Base-by-base conservation (phyloP, 192 early-diverging fungal species). In the Entomortierella lignicola region DNA sequence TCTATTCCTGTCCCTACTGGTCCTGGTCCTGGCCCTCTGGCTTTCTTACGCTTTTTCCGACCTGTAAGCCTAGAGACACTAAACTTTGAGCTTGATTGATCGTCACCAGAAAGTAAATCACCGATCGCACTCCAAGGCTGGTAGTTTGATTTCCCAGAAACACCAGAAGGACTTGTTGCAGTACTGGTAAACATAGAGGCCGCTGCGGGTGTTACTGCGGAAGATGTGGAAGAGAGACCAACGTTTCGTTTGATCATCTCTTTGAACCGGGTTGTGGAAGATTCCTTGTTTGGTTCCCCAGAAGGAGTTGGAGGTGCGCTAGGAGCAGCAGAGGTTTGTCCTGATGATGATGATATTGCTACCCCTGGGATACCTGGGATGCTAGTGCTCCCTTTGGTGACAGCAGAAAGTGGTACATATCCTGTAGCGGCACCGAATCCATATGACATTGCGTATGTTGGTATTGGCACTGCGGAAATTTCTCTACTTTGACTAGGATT, bases 181-280 rank as follows among this genome's bases (percentile, higher is more conserved):
- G 34, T 8, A 51, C 37, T 64, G 6, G 34, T 21, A 17, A 44
- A 27, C 6, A 54, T 25, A 37, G 56, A 10, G 0, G 31, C 8
- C 12, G 25, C 5, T 34, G 31, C 23, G 23, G 61, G 44, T 1
- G 31, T 13, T 8, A 17, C 5, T 34, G 31, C 23, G 23, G 61
- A 32, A 2, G 60, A 56, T 11, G 69, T 23, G 8, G 37, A 30
- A 56, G 64, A 43, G 25, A 69, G 50, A 1, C 67, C 67, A 2
- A 77, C 74, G 34, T 77, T 77, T 3, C 75, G 47, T 25, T 79
- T 79, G 11, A 79, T 30, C 57, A 79, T 65, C 18, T 70, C 68
- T 41, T 66, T 79, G 25, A 79, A 64, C 6, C 75, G 75, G 17
- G 75, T 55, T 21, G 66, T 55, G 0, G 68, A 79, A 0, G 62